Base-by-base conservation (phyloP, 2,329 filamentous ascomycete species). In the Colletotrichum noveboracense region DNA sequence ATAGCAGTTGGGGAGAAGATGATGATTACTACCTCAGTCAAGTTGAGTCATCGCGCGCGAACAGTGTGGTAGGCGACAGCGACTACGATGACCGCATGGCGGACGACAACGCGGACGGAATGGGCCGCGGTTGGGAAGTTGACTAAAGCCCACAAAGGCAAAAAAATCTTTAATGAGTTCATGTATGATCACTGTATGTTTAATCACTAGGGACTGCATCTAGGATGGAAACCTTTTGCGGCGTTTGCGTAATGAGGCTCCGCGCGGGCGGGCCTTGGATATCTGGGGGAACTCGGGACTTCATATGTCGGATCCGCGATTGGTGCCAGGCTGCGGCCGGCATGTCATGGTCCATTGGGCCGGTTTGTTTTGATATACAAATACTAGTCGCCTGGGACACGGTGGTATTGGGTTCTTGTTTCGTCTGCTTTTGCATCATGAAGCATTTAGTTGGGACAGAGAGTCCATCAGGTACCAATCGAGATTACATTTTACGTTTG, bases 1-100 rank as follows among this genome's bases (percentile, higher is more conserved):
- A 89, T 48, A 89, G 90, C 66, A 87, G 89, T 36, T 89, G 87
- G 84, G 88, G 88, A 38, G 90, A 90, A 78, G 91, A 93, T 77
- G 91, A 93, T 76, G 83, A 85, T 66, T 83, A 83, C 64, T 83
- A 82, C 67, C 69, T 84, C 62, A 84, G 82, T 75, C 85, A 83
- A 70, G 84, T 81, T 14, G 81, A 83, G 61, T 85, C 84, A 66
- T 81, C 83, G 70, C 81, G 74, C 28, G 71, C 61, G 60, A 64
- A 68, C 18, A 75, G 71, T 55, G 64, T 69, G 55, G 61, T 69
- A 24, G 62, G 72, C 30, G 64, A 21, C 68, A 56, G 77, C 43
- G 68, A 77, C 64, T 18, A 71, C 52, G 66, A 75, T 61, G 52
- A 77, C 36, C 71, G 80, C 70, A 56, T 52, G 68, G 74, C 75